phyloP scores from a whole-genome alignment of 306 rosid genomes.

The Carpinus viminea region DNA sequence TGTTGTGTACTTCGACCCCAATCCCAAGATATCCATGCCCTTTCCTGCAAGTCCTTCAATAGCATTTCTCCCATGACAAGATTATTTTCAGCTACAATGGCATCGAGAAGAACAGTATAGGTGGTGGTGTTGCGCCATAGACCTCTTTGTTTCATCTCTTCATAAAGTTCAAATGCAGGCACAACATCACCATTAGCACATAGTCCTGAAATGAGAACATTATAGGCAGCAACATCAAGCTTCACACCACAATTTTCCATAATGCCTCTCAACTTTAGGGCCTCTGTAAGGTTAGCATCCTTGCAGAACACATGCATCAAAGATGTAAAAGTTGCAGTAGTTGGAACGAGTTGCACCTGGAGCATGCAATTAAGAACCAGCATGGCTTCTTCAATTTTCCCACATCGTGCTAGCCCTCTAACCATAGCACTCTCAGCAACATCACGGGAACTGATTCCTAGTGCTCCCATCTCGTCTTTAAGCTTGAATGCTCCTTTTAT shows the following conservation, averaged over 20 bases:
- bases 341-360: slow-evolving; percentile 51
- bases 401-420: slow-evolving; percentile 65
- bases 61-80: slow-evolving; percentile 42
- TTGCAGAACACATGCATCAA: slow-evolving; percentile 63
- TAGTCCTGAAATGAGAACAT: slow-evolving; percentile 72
- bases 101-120: slow-evolving; percentile 51
- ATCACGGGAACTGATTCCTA: slow-evolving; percentile 48
- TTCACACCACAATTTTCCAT: slow-evolving; percentile 61
- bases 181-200: slow-evolving; percentile 59
- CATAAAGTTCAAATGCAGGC: slow-evolving; percentile 65
- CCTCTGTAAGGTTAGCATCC: slow-evolving; percentile 56
- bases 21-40: slow-evolving; percentile 50
- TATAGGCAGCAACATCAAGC: slow-evolving; percentile 59
- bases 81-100: slow-evolving; percentile 39
- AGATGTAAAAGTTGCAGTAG: slow-evolving; percentile 74
- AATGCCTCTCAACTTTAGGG: slow-evolving; percentile 47
- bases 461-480: slow-evolving; percentile 59
- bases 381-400: slow-evolving; percentile 59
- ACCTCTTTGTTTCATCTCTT: slow-evolving; percentile 63
- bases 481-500: slow-evolving; percentile 58
- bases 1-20: slow-evolving; percentile 32
- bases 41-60: slow-evolving; percentile 53
- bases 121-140: slow-evolving; percentile 62
- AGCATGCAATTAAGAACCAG: slow-evolving; percentile 56
- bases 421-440: slow-evolving; percentile 73